These are phyloP conservation scores for Fraxinus nigra DNA, from an alignment of 305 asterid genomes.

Conservation along the genomic window DNA sequence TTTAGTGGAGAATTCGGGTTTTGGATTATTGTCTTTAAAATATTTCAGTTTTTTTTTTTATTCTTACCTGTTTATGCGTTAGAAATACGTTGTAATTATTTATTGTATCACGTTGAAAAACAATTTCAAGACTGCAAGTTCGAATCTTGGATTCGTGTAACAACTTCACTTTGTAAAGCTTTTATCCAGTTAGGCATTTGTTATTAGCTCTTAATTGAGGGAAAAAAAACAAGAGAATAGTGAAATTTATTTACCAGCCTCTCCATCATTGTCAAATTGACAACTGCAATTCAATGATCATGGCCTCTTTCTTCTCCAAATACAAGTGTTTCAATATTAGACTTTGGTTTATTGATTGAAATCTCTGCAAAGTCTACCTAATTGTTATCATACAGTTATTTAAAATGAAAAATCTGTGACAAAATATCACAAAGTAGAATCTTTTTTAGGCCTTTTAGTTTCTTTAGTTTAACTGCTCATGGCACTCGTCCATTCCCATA, in stretches of 20 bases:
- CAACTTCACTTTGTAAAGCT: neutral
- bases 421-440: neutral
- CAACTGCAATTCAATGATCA: neutral
- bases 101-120: neutral
- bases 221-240: neutral
- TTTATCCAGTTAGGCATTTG: neutral
- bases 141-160: neutral
- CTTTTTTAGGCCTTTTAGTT: neutral
- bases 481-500: slow-evolving; percentile 3
- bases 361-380: neutral
- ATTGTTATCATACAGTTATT: neutral
- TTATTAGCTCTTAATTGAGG: neutral
- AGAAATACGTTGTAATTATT: neutral
- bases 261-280: neutral
- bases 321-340: neutral
- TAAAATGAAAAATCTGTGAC: neutral
- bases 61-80: neutral
- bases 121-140: neutral
- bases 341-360: neutral
- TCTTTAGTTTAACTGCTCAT: neutral
- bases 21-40: neutral
- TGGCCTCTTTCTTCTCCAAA: neutral
- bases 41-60: neutral
- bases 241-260: neutral
- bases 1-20: neutral